Base-by-base conservation (phyloP, 768 basidiomycete species). In the Lanmaoa rubissima region DNA sequence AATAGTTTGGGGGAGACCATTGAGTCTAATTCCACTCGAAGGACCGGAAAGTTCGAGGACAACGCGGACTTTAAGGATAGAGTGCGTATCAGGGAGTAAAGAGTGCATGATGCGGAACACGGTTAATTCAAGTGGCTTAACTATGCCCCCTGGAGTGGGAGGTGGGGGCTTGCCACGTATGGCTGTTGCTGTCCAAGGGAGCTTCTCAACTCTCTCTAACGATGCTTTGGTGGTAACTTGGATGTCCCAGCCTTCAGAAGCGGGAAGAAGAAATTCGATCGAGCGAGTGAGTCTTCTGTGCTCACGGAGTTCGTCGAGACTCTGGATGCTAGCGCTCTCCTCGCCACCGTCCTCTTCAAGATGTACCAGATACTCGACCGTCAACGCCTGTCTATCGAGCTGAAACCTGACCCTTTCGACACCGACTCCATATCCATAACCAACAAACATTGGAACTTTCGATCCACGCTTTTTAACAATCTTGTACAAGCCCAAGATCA, bases 171-270 rank as follows among this genome's bases (percentile, higher is more conserved):
- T 78, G 57, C 72, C 75, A 51, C 82, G 82, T 38, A 78, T 78
- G 1, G 87, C 86, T 53, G 75, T 77, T 34, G 81, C 81, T 9
- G 82, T 80, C 91, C 92, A 94, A 3, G 89, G 90, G 17, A 90
- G 78, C 48, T 78, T 76, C 62, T 89, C 84, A 10, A 88, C 84
- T 52, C 82, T 83, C 35, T 86, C 83, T 0, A 86, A 87, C 1
- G 89, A 87, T 7, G 87, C 88, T 67, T 82, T 87, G 31, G 85
- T 83, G 5, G 86, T 79, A 28, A 96, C 76, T 62, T 88, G 92
- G 1, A 94, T 82, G 63, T 94, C 93, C 94, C 92, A 98, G 28
- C 92, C 89, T 59, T 88, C 86, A 17, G 78, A 74, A 2, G 83
- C 78, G 4, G 92, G 90, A 34, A 98, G 71, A n/a, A 85, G 74